phyloP scores from a whole-genome alignment of 2,329 filamentous ascomycete species.

The Parastagonospora avenae region DNA sequence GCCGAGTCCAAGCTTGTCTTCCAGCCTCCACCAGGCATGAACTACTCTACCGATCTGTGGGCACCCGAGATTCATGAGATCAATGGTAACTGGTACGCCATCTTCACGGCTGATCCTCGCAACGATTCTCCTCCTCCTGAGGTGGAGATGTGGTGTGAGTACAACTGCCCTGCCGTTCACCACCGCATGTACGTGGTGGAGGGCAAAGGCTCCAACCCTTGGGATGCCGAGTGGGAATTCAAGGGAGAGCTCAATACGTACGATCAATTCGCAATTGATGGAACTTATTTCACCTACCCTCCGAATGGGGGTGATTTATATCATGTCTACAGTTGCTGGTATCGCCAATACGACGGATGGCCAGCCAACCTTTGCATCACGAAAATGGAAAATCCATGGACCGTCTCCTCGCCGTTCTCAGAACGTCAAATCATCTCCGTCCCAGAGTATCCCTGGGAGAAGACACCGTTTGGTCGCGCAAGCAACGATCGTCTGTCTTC shows the following conservation, averaged over 20 bases:
- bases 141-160: slow-evolving; percentile 55
- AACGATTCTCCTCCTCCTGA: slow-evolving; percentile 54
- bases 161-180: slow-evolving; percentile 56
- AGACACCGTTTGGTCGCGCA: slow-evolving; percentile 56
- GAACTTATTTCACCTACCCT: slow-evolving; percentile 56
- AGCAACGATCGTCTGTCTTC: slow-evolving; percentile 54
- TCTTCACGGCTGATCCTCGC: slow-evolving; percentile 58
- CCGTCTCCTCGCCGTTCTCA: slow-evolving; percentile 52
- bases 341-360: slow-evolving; percentile 54
- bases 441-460: slow-evolving; percentile 57
- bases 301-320: slow-evolving; percentile 39
- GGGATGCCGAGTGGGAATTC: slow-evolving; percentile 52
- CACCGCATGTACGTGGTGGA: slow-evolving; percentile 60
- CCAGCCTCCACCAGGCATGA: slow-evolving; percentile 47
- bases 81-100: slow-evolving; percentile 56
- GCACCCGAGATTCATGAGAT: slow-evolving; percentile 58
- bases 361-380: slow-evolving; percentile 60
- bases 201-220: slow-evolving; percentile 50
- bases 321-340: slow-evolving; percentile 50
- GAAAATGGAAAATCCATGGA: slow-evolving; percentile 56
- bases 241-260: slow-evolving; percentile 57
- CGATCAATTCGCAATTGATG: slow-evolving; percentile 60
- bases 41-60: slow-evolving; percentile 57
- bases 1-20: slow-evolving; percentile 53
- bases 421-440: slow-evolving; percentile 55